Evolutionary conservation across 73 alveolate genomes (phyloP).

Genomic region (Paramecium caudatum): DNA sequence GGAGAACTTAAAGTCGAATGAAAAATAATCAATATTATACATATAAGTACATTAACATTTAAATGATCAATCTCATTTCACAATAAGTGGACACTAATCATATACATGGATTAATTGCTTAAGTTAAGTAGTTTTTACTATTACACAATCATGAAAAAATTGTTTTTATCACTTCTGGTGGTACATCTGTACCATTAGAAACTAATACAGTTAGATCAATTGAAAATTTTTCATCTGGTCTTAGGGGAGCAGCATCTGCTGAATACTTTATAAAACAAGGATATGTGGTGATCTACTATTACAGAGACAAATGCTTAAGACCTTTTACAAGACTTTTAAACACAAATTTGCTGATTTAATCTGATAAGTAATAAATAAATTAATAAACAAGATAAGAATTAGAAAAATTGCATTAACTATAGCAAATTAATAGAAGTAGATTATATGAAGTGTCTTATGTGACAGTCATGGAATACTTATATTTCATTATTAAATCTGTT

Average conservation of each 20-base stretch:
- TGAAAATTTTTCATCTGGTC: constrained; percentile 93
- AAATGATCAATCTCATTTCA: constrained; percentile 25
- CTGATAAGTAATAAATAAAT: neutral
- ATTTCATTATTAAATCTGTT: neutral
- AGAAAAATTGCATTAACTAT: neutral
- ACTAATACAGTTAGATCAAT: constrained; percentile 89
- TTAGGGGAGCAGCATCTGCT: constrained; percentile 89
- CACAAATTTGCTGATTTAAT: neutral
- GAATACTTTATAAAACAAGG: constrained; percentile 75
- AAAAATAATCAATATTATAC: constrained; percentile 28
- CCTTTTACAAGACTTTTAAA: constrained; percentile 52
- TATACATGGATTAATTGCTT: neutral
- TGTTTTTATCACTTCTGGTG: constrained; percentile 91
- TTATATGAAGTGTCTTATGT: neutral
- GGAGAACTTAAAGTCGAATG: constrained; percentile 73
- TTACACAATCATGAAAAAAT: neutral
- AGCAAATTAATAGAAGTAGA: constrained; percentile 1
- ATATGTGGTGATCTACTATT: constrained; percentile 47
- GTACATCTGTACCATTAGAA: constrained; percentile 93
- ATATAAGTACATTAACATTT: constrained; percentile 53
- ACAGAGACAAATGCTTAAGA: constrained; percentile 67
- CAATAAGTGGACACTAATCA: constrained; percentile 39
- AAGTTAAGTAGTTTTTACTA: neutral
- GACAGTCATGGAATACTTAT: neutral
- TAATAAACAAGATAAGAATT: neutral